phyloP scores from a whole-genome alignment of 1,139 yeast species.

The Meyerozyma guilliermondii region DNA sequence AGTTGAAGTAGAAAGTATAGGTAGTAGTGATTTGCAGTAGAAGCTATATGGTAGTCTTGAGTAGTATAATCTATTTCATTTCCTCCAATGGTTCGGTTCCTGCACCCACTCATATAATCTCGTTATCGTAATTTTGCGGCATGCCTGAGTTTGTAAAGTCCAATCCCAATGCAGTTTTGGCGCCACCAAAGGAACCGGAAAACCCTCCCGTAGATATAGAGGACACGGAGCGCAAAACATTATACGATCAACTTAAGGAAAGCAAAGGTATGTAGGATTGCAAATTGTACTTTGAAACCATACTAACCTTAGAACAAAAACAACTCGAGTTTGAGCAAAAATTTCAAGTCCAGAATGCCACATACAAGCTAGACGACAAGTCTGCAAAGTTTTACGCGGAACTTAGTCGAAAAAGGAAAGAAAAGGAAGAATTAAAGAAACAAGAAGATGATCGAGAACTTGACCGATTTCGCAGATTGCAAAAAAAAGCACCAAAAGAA shows the following conservation, averaged over 20 bases:
- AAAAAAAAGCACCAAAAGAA: not conserved
- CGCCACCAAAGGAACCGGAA: not conserved
- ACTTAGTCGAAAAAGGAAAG: conserved; percentile 14
- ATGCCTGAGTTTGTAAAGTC: conserved; percentile 4
- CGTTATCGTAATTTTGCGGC: not conserved
- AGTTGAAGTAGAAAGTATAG: no score
- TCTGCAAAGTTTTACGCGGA: conserved; percentile 18
- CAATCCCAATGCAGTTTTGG: not conserved
- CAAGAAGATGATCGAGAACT: conserved; percentile 5
- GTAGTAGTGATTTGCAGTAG: no score
- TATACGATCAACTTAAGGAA: conserved; percentile 13
- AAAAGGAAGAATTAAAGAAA: conserved; percentile 11
- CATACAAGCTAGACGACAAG: conserved; percentile 13
- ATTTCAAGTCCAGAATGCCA: conserved; percentile 11
- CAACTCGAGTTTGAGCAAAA: conserved; percentile 13
- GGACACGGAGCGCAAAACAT: conserved; percentile 8
- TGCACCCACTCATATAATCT: not conserved
- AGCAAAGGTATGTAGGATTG: conserved; percentile 11
- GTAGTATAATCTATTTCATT: no score
- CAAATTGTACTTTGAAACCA: not conserved
- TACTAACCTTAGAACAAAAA: conserved; percentile 13
- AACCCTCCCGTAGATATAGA: not conserved
- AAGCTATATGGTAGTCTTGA: not conserved
- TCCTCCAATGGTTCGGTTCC: not conserved
- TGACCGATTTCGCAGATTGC: conserved; percentile 6